Percentiles rank a stretch among this genome's conserved stretches.
These are phyloP conservation scores for Exophiala alcalophila DNA, from an alignment of 2,329 filamentous ascomycete species.

Conservation along the genomic window DNA sequence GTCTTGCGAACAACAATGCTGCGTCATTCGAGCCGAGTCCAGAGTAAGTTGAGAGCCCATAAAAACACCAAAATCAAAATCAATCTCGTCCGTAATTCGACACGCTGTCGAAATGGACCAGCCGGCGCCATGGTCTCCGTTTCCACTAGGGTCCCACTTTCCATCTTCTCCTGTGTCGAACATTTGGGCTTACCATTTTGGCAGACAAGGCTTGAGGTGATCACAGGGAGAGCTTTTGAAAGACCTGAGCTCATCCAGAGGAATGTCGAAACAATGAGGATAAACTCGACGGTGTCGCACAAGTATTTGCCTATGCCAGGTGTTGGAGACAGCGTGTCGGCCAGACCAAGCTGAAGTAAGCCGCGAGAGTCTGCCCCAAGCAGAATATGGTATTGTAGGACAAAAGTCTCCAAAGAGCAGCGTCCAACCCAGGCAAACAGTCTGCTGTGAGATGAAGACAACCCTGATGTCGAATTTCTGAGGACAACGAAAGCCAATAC, in stretches of 20 bases:
- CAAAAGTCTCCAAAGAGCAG: constrained; percentile 58
- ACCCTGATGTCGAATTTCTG: constrained; percentile 47
- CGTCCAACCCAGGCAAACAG: constrained; percentile 55
- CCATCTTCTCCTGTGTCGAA: too few species aligned
- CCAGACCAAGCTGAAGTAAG: constrained; percentile 42
- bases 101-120: not conserved
- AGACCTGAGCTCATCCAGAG: constrained; percentile 43
- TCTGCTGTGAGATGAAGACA: constrained; percentile 46
- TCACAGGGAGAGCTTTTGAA: constrained; percentile 37
- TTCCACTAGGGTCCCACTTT: too few species aligned
- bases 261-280: constrained; percentile 43
- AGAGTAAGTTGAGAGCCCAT: not conserved
- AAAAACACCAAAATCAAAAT: not conserved
- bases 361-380: constrained; percentile 58
- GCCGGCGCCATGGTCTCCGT: too few species aligned
- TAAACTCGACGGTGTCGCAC: constrained; percentile 31
- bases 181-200: too few species aligned
- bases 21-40: not conserved
- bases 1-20: too few species aligned
- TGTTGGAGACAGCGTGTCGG: constrained; percentile 2
- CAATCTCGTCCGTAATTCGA: not conserved
- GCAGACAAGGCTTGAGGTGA: constrained; percentile 39
- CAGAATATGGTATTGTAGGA: constrained; percentile 62
- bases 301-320: constrained; percentile 10
- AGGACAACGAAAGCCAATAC: constrained; percentile 53